These are phyloP conservation scores for Fusarium sp. DNA, from an alignment of 2,329 filamentous ascomycete species.

Conservation along the genomic window DNA sequence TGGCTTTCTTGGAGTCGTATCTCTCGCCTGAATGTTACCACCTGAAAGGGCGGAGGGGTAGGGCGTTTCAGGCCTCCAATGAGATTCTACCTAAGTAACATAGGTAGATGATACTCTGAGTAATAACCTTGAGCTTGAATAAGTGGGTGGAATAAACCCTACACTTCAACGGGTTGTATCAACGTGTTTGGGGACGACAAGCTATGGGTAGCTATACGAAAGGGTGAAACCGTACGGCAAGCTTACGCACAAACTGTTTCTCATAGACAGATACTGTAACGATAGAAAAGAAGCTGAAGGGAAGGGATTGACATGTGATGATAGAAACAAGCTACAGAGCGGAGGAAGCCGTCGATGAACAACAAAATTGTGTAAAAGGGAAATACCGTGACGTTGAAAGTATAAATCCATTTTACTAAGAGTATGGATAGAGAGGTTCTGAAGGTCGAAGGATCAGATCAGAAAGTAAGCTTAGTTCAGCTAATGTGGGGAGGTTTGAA, in stretches of 20 bases:
- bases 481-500: constrained; percentile 24
- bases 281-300: not conserved
- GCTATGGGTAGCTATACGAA: constrained; percentile 6
- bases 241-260: constrained; percentile 2
- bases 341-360: not conserved
- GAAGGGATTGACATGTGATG: constrained; percentile 30
- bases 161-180: not conserved
- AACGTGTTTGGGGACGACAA: constrained; percentile 28
- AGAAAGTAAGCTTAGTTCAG: not conserved
- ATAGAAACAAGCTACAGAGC: not conserved
- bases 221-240: not conserved
- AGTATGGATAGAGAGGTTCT: not conserved
- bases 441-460: not conserved
- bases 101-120: not conserved
- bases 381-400: not conserved
- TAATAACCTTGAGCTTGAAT: not conserved
- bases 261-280: not conserved
- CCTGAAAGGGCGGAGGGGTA: not conserved
- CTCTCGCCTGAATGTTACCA: constrained; percentile 8
- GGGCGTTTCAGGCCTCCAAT: not conserved
- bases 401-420: constrained; percentile 1
- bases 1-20: constrained; percentile 20
- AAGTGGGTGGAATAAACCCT: not conserved
- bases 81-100: not conserved
- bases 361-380: not conserved